These are phyloP conservation scores for Coemansia sp. DNA, from an alignment of 192 early-diverging fungal species.

Conservation along the genomic window DNA sequence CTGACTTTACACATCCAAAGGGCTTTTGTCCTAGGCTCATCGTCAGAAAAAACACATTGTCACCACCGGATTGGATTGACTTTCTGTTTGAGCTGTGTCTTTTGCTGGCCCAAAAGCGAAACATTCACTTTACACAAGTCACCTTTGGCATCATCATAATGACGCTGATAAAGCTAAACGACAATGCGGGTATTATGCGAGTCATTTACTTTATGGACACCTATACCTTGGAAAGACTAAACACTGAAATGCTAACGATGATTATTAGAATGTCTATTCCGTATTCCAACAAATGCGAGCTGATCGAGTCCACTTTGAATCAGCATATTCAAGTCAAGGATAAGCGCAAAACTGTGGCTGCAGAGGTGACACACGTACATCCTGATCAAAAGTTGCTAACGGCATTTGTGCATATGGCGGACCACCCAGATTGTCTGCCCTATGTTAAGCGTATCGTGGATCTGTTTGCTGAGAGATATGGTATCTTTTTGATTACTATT, in stretches of 20 bases:
- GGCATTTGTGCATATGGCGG: neutral
- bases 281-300: conserved; percentile 1
- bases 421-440: neutral
- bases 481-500: neutral
- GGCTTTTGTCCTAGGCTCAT: no score
- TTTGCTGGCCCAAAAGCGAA: neutral
- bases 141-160: conserved; percentile 16
- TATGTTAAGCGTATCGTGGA: neutral
- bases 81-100: conserved; percentile 9
- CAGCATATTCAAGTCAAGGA: no score
- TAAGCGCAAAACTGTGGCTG: no score
- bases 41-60: no score
- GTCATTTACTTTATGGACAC: conserved; percentile 6
- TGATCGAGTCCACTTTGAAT: neutral
- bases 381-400: conserved; percentile 5
- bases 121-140: conserved; percentile 9
- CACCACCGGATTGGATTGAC: conserved; percentile 16
- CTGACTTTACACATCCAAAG: conserved; percentile 3
- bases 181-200: neutral
- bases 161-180: neutral
- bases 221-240: conserved; percentile 7
- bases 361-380: no score
- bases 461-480: neutral
- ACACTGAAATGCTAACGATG: conserved; percentile 20
- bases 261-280: neutral